Evolutionary conservation across 2,329 filamentous ascomycete genomes (phyloP).

Genomic region (Fusarium nurragi): DNA sequence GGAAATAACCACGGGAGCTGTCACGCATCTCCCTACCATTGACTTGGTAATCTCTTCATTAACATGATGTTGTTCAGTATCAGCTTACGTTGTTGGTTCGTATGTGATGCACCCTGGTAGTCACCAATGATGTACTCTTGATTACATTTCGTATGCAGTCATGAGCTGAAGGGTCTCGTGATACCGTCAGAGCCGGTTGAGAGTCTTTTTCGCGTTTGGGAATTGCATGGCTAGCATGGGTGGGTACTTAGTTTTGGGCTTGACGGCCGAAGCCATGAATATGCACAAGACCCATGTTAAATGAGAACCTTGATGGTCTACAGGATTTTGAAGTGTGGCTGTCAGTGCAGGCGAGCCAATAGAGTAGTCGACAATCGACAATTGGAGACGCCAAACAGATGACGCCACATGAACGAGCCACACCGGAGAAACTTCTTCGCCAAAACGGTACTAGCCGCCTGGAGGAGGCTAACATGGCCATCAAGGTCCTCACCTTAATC

Average conservation of each 20-base stretch:
- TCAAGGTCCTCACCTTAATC: conserved; percentile 46
- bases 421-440: conserved; percentile 10
- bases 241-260: conserved; percentile 18
- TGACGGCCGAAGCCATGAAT: neutral
- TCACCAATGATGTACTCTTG: conserved; percentile 1
- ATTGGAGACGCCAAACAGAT: neutral
- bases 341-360: conserved; percentile 27
- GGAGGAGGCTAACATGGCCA: conserved; percentile 34
- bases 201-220: conserved; percentile 13
- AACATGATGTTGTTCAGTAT: neutral
- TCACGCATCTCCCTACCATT: neutral
- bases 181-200: conserved; percentile 40
- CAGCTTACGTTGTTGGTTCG: neutral
- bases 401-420: conserved; percentile 38
- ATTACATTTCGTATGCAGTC: neutral
- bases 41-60: neutral
- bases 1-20: neutral
- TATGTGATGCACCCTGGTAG: neutral
- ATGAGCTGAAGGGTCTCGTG: neutral
- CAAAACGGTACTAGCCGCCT: conserved; percentile 9
- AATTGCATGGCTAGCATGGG: no score
- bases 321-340: conserved; percentile 37
- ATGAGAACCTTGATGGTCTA: conserved; percentile 45
- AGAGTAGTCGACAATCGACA: neutral
- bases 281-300: conserved; percentile 13